Evolutionary conservation across 1,139 yeast species (phyloP).

Genomic region (Taphrina sp.): DNA sequence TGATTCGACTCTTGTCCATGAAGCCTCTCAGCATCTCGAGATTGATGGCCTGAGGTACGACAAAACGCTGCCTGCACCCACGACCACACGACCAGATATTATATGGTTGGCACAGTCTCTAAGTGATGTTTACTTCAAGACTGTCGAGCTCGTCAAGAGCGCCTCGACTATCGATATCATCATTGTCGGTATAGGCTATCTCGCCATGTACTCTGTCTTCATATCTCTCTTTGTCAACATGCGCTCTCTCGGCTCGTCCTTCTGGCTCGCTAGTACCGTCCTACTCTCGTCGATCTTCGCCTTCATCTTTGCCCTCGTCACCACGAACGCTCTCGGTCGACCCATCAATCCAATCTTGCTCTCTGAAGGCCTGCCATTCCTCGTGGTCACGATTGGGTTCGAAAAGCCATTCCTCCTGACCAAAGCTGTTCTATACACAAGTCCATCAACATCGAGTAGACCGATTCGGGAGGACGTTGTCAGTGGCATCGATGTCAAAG

Average conservation of each 20-base stretch:
- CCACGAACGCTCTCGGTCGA: slow-evolving; percentile 52
- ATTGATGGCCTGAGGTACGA: slow-evolving; percentile 16
- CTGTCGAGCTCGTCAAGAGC: slow-evolving; percentile 44
- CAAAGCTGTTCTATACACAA: slow-evolving; percentile 56
- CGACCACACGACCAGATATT: slow-evolving; percentile 19
- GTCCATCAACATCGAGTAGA: slow-evolving; percentile 42
- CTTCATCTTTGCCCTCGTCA: slow-evolving; percentile 74
- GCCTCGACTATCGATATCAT: slow-evolving; percentile 88
- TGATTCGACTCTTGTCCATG: not conserved
- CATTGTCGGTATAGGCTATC: slow-evolving; percentile 75
- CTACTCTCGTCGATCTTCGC: slow-evolving; percentile 81
- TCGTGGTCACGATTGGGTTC: slow-evolving; percentile 90
- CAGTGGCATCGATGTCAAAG: slow-evolving; percentile 60
- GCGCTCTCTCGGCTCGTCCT: slow-evolving; percentile 76
- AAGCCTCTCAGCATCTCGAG: slow-evolving; percentile 7
- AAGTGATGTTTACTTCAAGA: slow-evolving; percentile 31
- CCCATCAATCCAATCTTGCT: slow-evolving; percentile 69
- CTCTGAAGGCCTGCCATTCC: slow-evolving; percentile 89
- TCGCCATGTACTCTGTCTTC: slow-evolving; percentile 87
- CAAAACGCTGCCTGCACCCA: slow-evolving; percentile 20
- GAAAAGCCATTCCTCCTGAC: slow-evolving; percentile 82
- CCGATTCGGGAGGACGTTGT: slow-evolving; percentile 46
- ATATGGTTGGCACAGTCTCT: slow-evolving; percentile 29
- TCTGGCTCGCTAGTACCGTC: slow-evolving; percentile 86
- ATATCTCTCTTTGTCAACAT: slow-evolving; percentile 74